phyloP scores from a whole-genome alignment of 345 rosid genomes.

The Syzygium aqueum region DNA sequence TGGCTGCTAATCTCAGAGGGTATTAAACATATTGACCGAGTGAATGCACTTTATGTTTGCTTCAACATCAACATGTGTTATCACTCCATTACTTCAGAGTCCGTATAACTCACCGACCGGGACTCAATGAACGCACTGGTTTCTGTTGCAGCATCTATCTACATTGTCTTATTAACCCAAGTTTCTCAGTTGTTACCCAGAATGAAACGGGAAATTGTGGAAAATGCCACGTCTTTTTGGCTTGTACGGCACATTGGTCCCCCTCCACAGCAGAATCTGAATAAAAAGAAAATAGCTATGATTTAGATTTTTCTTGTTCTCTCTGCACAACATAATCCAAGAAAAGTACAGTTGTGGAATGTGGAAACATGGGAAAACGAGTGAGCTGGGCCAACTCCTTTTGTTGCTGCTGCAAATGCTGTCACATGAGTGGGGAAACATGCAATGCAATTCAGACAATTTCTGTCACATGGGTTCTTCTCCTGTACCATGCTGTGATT shows the following conservation, averaged over 20 bases:
- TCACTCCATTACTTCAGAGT: background rate
- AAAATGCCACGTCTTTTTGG: background rate
- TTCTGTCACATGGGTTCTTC: background rate
- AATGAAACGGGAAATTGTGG: background rate
- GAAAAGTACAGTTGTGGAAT: background rate
- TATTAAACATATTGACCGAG: background rate
- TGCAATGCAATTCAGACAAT: background rate
- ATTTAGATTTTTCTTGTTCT: background rate
- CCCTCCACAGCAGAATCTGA: accelerated
- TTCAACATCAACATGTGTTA: background rate
- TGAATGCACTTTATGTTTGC: background rate
- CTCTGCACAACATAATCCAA: background rate
- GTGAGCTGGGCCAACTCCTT: background rate
- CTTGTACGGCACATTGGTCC: accelerated
- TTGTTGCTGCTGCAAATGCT: background rate
- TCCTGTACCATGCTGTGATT: background rate
- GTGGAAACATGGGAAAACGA: background rate
- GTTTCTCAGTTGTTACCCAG: background rate
- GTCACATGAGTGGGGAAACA: background rate
- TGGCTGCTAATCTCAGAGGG: background rate
- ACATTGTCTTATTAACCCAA: background rate
- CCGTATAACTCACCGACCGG: background rate
- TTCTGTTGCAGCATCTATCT: background rate
- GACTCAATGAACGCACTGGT: background rate
- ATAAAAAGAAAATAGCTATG: background rate